Evolutionary conservation across 164 flowering plant genomes (phyloP), one percentile per base, ranked within the genome.

Genomic region (Dillenia turbinata): DNA sequence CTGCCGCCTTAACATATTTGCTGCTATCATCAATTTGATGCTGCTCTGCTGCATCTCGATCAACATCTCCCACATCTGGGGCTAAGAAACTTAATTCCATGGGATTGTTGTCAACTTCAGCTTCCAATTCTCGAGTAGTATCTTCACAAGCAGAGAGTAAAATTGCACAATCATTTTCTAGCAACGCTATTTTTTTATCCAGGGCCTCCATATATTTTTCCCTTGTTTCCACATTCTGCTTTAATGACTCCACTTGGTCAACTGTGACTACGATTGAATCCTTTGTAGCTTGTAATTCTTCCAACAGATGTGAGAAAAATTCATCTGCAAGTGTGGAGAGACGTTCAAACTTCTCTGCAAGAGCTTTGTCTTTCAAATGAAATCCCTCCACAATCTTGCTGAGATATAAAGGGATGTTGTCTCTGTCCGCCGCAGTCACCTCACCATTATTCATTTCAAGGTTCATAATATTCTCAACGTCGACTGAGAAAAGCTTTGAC

Each of bases 111-210:
- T 72, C 74, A 44, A 72, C 53, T 48, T 69, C 82, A 59, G 63
- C 66, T 63, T 78, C 79, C 68, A 89, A 66, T 46, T 77, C 82
- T 59, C 63, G 65, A 13, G 81, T 64, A 48, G 83, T 82, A 68
- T 85, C 76, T 49, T 63, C 54, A 77, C 90, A 93, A 61, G 85
- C 82, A 69, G 90, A 83, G 14, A 67, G 63, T 59, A 93, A 61
- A 56, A 58, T 44, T 46, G 56, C 50, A 49, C 74, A 54, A 66
- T 78, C 80, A 60, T 77, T 75, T 72, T 85, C 77, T 66, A 93
- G 67, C 11, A 47, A 55, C 12, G 77, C 64, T 19, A 83, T 61
- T 19, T 63, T 64, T 54, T 70, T 71, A 60, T 86, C 81, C 59
- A 76, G 78, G 19, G 71, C 80, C 49, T 77, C 72, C 52, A 62